Base-by-base conservation (phyloP, 2,329 filamentous ascomycete species). In the Myriangium duriaei region DNA sequence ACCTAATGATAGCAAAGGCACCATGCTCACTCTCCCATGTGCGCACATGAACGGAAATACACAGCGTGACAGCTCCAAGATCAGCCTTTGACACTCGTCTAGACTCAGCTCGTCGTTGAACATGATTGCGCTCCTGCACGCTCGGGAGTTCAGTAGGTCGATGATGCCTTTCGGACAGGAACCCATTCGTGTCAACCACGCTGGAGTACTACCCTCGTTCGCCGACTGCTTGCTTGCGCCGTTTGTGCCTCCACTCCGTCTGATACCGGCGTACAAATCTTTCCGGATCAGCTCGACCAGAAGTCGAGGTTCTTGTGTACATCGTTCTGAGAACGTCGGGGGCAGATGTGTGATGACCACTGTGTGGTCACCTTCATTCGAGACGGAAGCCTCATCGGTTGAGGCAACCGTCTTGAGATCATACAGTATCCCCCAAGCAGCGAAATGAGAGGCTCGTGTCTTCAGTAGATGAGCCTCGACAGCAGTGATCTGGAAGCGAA, bases 41-140 rank as follows among this genome's bases (percentile, higher is more conserved):
- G 84, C 84, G 57, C 84, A 92, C 52, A 84, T 78, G 47, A 91
- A 91, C 0, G 84, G 83, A 44, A 88, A 83, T 0, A 65, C 67
- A 47, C 80, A 86, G 1, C 50, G 52, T 0, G 70, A 67, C n/a
- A 91, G 59, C 3, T 65, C 64, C 2, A 39, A 43, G 0, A 88
- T 54, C 21, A 91, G 56, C 1, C 56, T 52, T 7, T 59, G 47
- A 47, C 83, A 88, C 45, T 84, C 68, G 0, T 64, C 57, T 1
- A 53, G 45, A 0, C 64, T 66, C 5, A 91, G 59, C 4, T 61
- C 52, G 50, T 92, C 84, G 48, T 88, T 88, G 59, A 92, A 92
- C 81, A 87, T 88, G 53, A 91, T 76, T 2, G 84, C 81, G 24
- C 80, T 83, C 37, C 81, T 69, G 51, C 83, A 91, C 1, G 83